Percentiles rank a stretch among this genome's conserved stretches.
Evolutionary conservation across 2,329 filamentous ascomycete species (phyloP).

Genomic region (Aspergillus japonicus): DNA sequence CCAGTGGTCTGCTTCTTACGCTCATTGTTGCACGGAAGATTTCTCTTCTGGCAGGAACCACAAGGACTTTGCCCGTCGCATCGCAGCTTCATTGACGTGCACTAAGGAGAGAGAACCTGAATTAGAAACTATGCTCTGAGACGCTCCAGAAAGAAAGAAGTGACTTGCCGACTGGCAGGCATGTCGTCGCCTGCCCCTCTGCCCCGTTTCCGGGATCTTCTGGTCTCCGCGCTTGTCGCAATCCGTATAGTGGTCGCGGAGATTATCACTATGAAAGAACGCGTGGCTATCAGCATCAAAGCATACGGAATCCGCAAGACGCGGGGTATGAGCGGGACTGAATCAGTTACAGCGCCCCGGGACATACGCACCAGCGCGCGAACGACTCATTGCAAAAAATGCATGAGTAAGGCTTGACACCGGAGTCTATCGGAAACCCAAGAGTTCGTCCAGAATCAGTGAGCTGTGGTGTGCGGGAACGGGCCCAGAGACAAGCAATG

Average conservation of each 20-base stretch:
- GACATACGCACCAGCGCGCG: slow-evolving; percentile 42
- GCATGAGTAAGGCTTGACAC: slow-evolving; percentile 49
- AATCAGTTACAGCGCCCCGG: background rate
- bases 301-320: background rate
- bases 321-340: background rate
- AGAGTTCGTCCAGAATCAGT: background rate
- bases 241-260: slow-evolving; percentile 47
- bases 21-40: slow-evolving; percentile 41
- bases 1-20: slow-evolving; percentile 22
- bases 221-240: slow-evolving; percentile 44
- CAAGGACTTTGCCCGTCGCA: slow-evolving; percentile 48
- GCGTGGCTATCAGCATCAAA: background rate
- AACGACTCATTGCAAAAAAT: slow-evolving; percentile 48
- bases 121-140: slow-evolving; percentile 2
- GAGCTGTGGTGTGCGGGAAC: background rate
- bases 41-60: slow-evolving; percentile 45
- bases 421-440: slow-evolving; percentile 38
- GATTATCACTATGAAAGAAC: slow-evolving; percentile 39
- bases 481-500: background rate
- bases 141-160: background rate
- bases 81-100: slow-evolving; percentile 49
- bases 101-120: slow-evolving; percentile 28
- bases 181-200: slow-evolving; percentile 48
- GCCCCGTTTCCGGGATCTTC: slow-evolving; percentile 46
- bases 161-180: slow-evolving; percentile 47